Evolutionary conservation across 331 rosid genomes (phyloP).

Genomic region (Pyracantha coccinea): DNA sequence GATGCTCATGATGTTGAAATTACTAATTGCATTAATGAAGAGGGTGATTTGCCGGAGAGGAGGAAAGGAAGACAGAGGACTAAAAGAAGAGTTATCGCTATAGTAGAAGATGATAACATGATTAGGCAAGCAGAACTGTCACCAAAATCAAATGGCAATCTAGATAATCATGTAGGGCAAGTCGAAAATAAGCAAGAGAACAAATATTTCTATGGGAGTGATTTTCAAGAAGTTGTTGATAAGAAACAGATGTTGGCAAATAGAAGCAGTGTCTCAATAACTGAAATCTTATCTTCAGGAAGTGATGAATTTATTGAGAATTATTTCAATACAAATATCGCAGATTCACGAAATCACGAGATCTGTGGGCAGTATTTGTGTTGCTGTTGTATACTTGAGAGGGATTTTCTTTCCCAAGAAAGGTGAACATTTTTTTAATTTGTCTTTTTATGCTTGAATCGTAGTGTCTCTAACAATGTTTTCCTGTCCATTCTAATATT

Average conservation of each 20-base stretch:
- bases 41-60: conserved; percentile 28
- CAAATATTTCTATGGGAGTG: conserved; percentile 5
- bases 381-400: conserved; percentile 53
- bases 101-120: conserved; percentile 26
- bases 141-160: conserved; percentile 25
- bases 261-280: conserved; percentile 9
- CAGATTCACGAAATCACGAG: conserved; percentile 55
- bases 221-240: conserved; percentile 1
- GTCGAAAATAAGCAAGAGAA: conserved; percentile 22
- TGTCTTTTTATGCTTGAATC: neutral
- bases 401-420: conserved; percentile 37
- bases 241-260: conserved; percentile 21
- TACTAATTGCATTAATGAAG: conserved; percentile 22
- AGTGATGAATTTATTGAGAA: conserved; percentile 38
- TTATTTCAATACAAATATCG: conserved; percentile 59
- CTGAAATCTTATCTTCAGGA: conserved; percentile 12
- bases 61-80: conserved; percentile 50
- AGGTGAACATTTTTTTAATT: conserved; percentile 38
- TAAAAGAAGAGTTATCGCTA: conserved; percentile 54
- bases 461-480: neutral
- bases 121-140: conserved; percentile 19
- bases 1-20: conserved; percentile 22
- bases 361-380: conserved; percentile 43
- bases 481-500: neutral
- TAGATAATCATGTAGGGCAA: conserved; percentile 18